Base-by-base conservation (phyloP, 1,139 yeast species). In the Saccharomycopsis crataegensis region DNA sequence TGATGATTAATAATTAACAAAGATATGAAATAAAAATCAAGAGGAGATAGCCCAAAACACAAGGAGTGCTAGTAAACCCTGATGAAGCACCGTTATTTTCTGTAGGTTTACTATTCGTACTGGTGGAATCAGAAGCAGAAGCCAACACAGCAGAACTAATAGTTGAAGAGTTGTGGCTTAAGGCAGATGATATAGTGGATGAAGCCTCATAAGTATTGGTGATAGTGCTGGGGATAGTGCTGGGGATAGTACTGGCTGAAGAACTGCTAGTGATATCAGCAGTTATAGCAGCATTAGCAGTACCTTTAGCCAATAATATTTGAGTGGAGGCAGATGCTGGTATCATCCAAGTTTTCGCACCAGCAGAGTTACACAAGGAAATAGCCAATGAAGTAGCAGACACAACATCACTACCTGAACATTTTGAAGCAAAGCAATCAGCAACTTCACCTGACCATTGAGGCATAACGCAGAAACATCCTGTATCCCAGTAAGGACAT, bases 401-500 rank as follows among this genome's bases (percentile, higher is more conserved):
- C 28, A 58, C 66, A 45, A 76, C 75, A 52, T 74, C 76, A 4
- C 60, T 50, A 45, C 77, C 79, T 32, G 62, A 51, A 63, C 80
- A 76, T 31, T 62, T 60, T 50, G 66, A 59, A 50, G 77, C 78
- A 57, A 76, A 64, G 64, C 80, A 76, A 51, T 70, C 67, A 36
- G 73, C 80, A 22, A 76, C 78, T 48, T 62, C 61, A 28, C 75
- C 76, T 41, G 73, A 66, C 77, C 77, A 76, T 58, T 67, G 71
- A 16, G 76, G 72, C 77, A 76, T 76, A 22, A 75, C 77, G 65
- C 80, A 76, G 60, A 76, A 69, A 62, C 80, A 76, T 4, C 80
- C 80, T 36, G 80, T 73, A 59, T 76, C 80, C 80, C 80, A 76
- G 67, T 75, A 75, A 48, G 80, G 80, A 61, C 80, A 76, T 42